These are phyloP conservation scores for Saccharomycodes ludwigii DNA, from an alignment of 805 yeast genomes.

Conservation along the genomic window DNA sequence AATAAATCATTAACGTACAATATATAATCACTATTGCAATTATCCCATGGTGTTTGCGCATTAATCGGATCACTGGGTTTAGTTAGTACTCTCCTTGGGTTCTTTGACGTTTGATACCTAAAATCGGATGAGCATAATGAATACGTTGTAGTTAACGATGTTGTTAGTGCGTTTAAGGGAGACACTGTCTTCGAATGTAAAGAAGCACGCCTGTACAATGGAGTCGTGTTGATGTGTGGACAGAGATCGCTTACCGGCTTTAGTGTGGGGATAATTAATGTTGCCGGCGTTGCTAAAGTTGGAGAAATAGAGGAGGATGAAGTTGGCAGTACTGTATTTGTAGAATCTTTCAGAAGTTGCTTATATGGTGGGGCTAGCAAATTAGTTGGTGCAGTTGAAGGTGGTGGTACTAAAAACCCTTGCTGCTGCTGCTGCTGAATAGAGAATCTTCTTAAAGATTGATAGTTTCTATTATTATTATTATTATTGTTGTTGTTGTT, in stretches of 20 bases:
- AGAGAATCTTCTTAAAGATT: too few relatives aligned
- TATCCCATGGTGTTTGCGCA: conserved; percentile 74
- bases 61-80: conserved; percentile 74
- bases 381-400: conserved; percentile 10
- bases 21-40: conserved; percentile 81
- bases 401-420: too few relatives aligned
- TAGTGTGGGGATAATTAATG: conserved; percentile 42
- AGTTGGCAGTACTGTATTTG: conserved; percentile 3
- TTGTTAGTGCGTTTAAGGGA: conserved; percentile 72
- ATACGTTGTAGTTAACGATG: conserved; percentile 67
- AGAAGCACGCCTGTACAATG: conserved; percentile 61
- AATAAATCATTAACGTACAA: conserved; percentile 87
- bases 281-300: too few relatives aligned
- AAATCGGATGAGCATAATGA: conserved; percentile 76
- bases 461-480: conserved; percentile 9
- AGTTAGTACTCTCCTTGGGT: conserved; percentile 86
- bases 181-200: conserved; percentile 52
- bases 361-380: too few relatives aligned
- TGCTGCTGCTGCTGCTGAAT: too few relatives aligned
- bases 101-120: conserved; percentile 69
- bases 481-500: conserved; percentile 10
- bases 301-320: conserved; percentile 4
- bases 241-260: conserved; percentile 36
- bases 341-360: conserved; percentile 3
- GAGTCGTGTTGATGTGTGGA: conserved; percentile 50